A percentile compares a stretch with the other conserved stretches of the same genome.
Evolutionary conservation across 2,329 filamentous ascomycete species (phyloP).

Genomic region (Aspergillus sp.): DNA sequence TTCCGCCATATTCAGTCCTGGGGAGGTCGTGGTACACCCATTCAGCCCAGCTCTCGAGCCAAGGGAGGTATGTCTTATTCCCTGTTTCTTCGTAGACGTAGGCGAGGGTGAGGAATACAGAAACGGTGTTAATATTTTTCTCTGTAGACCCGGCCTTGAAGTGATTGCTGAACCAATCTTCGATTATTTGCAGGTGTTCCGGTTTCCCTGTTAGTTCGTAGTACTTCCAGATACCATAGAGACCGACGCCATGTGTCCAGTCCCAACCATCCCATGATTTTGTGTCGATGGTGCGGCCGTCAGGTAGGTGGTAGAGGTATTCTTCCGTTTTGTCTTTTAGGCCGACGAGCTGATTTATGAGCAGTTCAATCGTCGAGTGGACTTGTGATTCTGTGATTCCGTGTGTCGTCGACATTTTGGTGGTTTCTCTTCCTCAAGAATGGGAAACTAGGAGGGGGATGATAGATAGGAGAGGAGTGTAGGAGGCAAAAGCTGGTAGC

Average conservation of each 20-base stretch:
- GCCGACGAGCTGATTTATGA: no score
- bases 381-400: no score
- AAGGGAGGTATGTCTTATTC: constrained; percentile 46
- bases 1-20: no score
- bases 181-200: constrained; percentile 63
- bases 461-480: no score
- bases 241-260: constrained; percentile 77
- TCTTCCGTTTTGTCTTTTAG: constrained; percentile 71
- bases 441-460: no score
- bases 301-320: constrained; percentile 68
- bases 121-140: constrained; percentile 87
- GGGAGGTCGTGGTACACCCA: no score
- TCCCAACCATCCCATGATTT: constrained; percentile 78
- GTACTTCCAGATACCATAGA: constrained; percentile 82
- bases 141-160: constrained; percentile 67
- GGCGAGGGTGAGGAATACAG: constrained; percentile 72
- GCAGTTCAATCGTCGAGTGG: no score
- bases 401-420: no score
- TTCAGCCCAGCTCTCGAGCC: no score
- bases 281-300: constrained; percentile 76
- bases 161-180: constrained; percentile 70
- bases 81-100: constrained; percentile 72
- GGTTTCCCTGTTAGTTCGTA: constrained; percentile 68
- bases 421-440: no score
- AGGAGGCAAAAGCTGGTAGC: no score